Percentiles rank a stretch among this genome's conserved stretches.
Conservation (phyloP, 768 basidiomycete genomes). For the Trametes gibbosa region DNA sequence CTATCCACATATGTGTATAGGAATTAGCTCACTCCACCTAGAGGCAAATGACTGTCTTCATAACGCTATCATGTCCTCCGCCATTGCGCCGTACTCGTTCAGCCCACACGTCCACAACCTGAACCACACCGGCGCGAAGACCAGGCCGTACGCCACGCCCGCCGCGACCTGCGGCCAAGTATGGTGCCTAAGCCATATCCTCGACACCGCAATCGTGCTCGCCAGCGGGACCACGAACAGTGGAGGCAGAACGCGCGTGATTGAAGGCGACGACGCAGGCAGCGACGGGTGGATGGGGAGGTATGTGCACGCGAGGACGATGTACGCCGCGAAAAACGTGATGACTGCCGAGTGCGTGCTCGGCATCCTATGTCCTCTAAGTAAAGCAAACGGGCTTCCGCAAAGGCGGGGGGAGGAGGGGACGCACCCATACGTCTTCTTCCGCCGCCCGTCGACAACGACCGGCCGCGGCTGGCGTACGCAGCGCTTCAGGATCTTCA, state of each 20-base stretch:
- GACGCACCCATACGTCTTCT: conserved; percentile 66
- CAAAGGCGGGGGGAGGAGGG: not conserved
- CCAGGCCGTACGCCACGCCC: conserved; percentile 54
- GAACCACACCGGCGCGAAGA: conserved; percentile 57
- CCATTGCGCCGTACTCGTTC: conserved; percentile 27
- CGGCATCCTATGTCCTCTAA: conserved; percentile 58
- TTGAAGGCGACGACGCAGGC: conserved; percentile 32
- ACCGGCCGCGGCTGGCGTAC: conserved; percentile 66
- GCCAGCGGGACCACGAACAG: conserved; percentile 56
- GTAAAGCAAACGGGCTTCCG: not conserved
- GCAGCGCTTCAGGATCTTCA: conserved; percentile 57
- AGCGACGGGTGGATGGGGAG: conserved; percentile 61
- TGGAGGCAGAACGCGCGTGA: conserved; percentile 43
- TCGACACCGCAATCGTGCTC: conserved; percentile 52
- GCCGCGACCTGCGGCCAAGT: conserved; percentile 66
- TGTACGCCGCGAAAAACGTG: conserved; percentile 60
- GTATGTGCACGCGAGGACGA: conserved; percentile 51
- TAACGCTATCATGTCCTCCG: conserved; percentile 14
- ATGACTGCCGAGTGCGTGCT: conserved; percentile 77
- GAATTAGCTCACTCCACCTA: no score
- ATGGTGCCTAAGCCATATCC: conserved; percentile 77
- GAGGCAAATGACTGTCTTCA: not conserved
- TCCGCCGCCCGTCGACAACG: conserved; percentile 36
- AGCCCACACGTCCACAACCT: conserved; percentile 48
- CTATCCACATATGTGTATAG: no score